Percentiles rank a stretch among this genome's conserved stretches.
Evolutionary conservation across 2,329 filamentous ascomycete genomes (phyloP).

Genomic region (Neopestalotiopsis rosae): DNA sequence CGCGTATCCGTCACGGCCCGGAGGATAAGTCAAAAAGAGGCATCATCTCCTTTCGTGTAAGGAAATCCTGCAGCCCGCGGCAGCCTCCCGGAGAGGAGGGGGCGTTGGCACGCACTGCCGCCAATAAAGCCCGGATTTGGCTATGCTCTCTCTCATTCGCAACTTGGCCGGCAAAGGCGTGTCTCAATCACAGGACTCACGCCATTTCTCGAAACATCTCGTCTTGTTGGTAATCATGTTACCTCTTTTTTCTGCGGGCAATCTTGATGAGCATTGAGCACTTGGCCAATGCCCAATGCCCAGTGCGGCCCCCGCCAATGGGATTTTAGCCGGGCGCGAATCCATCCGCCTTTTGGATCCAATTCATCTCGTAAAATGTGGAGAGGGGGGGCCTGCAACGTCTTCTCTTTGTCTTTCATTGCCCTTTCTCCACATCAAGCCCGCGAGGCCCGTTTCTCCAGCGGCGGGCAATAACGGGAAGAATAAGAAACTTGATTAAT

Average conservation of each 20-base stretch:
- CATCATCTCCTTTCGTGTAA: conserved; percentile 18
- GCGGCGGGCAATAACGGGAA: neutral
- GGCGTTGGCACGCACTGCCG: neutral
- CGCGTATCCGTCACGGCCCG: neutral
- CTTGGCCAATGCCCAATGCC: no score
- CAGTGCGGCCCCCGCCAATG: neutral
- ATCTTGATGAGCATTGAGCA: neutral
- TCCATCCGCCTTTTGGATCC: conserved; percentile 1
- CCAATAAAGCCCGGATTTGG: neutral
- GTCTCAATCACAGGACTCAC: conserved; percentile 6
- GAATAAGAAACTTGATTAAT: neutral
- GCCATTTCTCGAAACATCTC: neutral
- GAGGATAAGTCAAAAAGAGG: conserved; percentile 13
- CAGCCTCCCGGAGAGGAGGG: conserved; percentile 11
- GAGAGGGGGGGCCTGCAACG: neutral
- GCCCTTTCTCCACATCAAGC: neutral
- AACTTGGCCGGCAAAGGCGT: neutral
- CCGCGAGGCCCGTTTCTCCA: neutral
- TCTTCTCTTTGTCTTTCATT: neutral
- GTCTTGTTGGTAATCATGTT: neutral
- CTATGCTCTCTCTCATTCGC: neutral
- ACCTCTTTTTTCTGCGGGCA: neutral
- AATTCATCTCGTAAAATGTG: neutral
- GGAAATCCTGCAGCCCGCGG: conserved; percentile 17
- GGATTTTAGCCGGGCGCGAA: conserved; percentile 1